phyloP scores from a whole-genome alignment of 495 filamentous ascomycete species.

The Schizothecium vesticola region DNA sequence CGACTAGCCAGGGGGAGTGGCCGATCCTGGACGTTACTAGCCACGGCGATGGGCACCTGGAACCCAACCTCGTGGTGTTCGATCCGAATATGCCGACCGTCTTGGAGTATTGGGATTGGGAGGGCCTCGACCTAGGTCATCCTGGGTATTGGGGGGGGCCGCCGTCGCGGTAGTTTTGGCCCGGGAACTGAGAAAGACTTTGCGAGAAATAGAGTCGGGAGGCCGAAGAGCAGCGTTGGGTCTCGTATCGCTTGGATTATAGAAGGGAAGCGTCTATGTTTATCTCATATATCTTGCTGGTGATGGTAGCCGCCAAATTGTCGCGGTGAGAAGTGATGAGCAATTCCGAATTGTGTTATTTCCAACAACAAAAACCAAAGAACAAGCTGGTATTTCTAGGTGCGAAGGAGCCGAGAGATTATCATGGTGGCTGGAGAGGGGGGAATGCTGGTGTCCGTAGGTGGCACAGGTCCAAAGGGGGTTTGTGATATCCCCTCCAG shows the following conservation, averaged over 20 bases:
- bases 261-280: background rate
- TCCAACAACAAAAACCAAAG: background rate
- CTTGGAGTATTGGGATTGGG: constrained; percentile 27
- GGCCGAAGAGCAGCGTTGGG: background rate
- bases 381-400: background rate
- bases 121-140: constrained; percentile 19
- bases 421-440: too few species aligned
- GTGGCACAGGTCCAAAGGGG: background rate
- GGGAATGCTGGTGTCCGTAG: background rate
- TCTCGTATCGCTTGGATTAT: background rate
- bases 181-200: background rate
- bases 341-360: background rate
- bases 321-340: too few species aligned
- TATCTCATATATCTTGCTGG: background rate
- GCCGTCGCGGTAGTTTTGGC: background rate
- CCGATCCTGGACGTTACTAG: background rate
- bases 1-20: constrained; percentile 14
- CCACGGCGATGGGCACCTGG: constrained; percentile 7
- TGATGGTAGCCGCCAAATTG: too few species aligned
- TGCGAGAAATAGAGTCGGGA: background rate
- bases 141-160: constrained; percentile 17
- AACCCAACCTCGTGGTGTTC: constrained; percentile 1
- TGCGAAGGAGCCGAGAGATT: background rate
- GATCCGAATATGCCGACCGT: constrained; percentile 13
- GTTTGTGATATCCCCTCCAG: background rate